phyloP scores from a whole-genome alignment of 2,329 filamentous ascomycete genomes.

The Fusarium coicis region DNA sequence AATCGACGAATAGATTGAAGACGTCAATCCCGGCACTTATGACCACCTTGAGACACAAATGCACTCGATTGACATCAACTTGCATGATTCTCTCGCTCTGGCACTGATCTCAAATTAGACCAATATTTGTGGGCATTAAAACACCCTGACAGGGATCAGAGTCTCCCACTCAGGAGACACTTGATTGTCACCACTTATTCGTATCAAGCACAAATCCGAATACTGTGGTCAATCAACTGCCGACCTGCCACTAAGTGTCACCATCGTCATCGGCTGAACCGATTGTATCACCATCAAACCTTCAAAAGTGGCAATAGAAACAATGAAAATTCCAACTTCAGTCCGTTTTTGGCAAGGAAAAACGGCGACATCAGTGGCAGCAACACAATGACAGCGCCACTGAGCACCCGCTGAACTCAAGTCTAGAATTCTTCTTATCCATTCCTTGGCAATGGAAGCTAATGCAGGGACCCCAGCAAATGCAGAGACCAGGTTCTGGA shows the following conservation, averaged over 20 bases:
- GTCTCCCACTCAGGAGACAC: not conserved
- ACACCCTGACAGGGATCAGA: not conserved
- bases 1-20: not conserved
- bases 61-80: not conserved
- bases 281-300: not conserved
- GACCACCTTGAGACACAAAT: not conserved
- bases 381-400: constrained; percentile 19
- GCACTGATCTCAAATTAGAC: not conserved
- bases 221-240: not conserved
- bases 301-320: constrained; percentile 6
- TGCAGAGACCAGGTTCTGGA: constrained; percentile 28
- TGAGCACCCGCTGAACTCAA: constrained; percentile 12
- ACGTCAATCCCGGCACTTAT: not conserved
- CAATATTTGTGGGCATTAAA: not conserved
- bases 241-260: not conserved
- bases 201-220: not conserved
- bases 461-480: constrained; percentile 32
- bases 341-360: constrained; percentile 6
- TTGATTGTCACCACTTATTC: constrained; percentile 7
- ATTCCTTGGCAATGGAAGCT: constrained; percentile 27
- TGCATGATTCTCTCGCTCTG: not conserved
- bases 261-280: not conserved
- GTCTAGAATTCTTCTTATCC: constrained; percentile 17
- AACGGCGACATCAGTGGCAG: not conserved
- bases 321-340: not conserved